Percentiles rank a stretch among this genome's conserved stretches.
Conservation (phyloP, 192 early-diverging fungal genomes). For the Coemansia sp. region DNA sequence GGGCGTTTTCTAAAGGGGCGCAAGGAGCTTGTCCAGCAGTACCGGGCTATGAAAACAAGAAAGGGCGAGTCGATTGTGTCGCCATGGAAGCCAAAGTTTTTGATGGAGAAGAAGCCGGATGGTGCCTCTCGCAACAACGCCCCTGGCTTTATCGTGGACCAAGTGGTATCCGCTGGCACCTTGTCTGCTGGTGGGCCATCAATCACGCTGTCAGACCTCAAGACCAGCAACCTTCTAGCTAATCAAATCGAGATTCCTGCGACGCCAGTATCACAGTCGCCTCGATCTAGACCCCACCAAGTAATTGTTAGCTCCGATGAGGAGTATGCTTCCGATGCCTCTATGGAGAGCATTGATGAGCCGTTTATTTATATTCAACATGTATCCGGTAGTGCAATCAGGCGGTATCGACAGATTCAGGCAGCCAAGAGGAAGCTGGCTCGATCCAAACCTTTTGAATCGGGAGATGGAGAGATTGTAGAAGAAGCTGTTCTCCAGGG, state of each 20-base stretch:
- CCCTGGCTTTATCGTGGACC: too few relatives aligned
- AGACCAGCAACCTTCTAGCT: neutral
- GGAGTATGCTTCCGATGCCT: neutral
- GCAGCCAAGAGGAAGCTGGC: neutral
- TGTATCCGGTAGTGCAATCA: neutral
- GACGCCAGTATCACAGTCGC: neutral
- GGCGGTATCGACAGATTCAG: neutral
- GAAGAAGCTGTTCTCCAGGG: neutral
- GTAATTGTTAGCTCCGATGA: neutral
- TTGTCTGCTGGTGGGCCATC: neutral
- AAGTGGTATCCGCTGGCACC: neutral
- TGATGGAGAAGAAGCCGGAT: constrained; percentile 9
- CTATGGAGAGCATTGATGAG: neutral
- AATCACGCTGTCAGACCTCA: neutral
- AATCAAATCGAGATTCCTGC: neutral
- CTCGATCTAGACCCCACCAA: neutral
- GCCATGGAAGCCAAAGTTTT: constrained; percentile 18
- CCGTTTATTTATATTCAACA: constrained; percentile 22
- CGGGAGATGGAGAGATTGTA: neutral
- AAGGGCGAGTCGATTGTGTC: constrained; percentile 11
- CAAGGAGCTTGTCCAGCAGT: constrained; percentile 11
- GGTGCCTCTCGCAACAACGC: neutral
- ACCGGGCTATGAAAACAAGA: neutral
- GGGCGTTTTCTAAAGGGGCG: constrained; percentile 9
- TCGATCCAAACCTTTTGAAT: neutral